Conservation (phyloP, 129 eudicot species). For the Deinandra increscens region DNA sequence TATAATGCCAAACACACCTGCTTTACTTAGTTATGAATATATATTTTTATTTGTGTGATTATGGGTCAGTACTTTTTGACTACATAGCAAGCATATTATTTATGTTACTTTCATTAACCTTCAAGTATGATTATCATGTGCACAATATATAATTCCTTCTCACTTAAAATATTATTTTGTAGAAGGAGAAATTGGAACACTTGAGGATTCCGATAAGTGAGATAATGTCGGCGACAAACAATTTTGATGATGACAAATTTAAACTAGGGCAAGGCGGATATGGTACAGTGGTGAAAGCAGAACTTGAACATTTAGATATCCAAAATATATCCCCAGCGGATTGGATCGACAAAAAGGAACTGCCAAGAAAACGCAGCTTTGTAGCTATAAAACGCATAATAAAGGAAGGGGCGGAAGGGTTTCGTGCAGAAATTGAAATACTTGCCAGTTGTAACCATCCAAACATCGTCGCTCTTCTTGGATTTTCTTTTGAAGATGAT, state of each 20-base stretch:
- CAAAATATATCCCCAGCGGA: background rate
- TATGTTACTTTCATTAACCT: too few species aligned
- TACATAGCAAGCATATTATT: too few species aligned
- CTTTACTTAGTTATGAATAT: too few species aligned
- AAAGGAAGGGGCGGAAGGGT: background rate
- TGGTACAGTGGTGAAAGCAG: constrained; percentile 5
- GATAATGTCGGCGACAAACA: background rate
- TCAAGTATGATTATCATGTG: too few species aligned
- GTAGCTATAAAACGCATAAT: constrained; percentile 13
- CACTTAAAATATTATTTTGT: background rate
- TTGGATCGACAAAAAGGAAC: background rate
- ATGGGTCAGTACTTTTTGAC: too few species aligned
- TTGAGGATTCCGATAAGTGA: background rate
- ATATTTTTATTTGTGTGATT: too few species aligned
- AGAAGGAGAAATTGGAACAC: background rate
- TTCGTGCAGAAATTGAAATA: background rate
- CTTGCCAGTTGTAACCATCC: background rate
- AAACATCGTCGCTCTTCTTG: constrained; percentile 6
- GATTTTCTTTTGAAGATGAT: background rate
- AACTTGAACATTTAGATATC: constrained; percentile 2
- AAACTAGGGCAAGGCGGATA: background rate
- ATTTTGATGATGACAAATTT: background rate
- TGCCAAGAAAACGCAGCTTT: background rate
- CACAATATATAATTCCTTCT: background rate
- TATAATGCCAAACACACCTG: too few species aligned